These are phyloP conservation scores for Cryptococcus floricola DNA, from an alignment of 1,284 basidiomycete genomes.

Conservation along the genomic window DNA sequence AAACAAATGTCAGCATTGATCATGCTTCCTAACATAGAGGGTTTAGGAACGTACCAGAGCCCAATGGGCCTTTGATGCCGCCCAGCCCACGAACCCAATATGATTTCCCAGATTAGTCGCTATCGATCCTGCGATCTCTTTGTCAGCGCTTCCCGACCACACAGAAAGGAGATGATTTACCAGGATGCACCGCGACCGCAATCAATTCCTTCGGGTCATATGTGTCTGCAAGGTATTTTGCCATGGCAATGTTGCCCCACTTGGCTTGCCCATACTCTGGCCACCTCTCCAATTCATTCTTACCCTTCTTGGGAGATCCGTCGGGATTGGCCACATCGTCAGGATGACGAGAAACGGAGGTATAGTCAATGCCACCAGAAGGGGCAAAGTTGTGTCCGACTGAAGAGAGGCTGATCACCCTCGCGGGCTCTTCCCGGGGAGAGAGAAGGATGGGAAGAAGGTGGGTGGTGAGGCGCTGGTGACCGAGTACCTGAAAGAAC, in stretches of 20 bases:
- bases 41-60: neutral
- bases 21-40: neutral
- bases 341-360: slow-evolving; percentile 16
- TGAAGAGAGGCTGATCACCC: slow-evolving; percentile 56
- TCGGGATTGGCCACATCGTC: neutral
- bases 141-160: neutral
- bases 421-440: slow-evolving; percentile 37
- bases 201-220: slow-evolving; percentile 26
- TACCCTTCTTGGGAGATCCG: slow-evolving; percentile 7
- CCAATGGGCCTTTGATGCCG: slow-evolving; percentile 16
- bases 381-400: slow-evolving; percentile 39
- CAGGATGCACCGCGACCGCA: slow-evolving; percentile 36
- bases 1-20: no score
- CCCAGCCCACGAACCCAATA: slow-evolving; percentile 16
- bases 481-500: slow-evolving; percentile 48
- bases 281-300: slow-evolving; percentile 23
- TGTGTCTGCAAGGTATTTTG: slow-evolving; percentile 24
- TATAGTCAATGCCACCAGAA: slow-evolving; percentile 31
- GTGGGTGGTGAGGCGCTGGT: slow-evolving; percentile 54
- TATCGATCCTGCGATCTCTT: slow-evolving; percentile 21
- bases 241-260: slow-evolving; percentile 47
- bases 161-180: slow-evolving; percentile 11
- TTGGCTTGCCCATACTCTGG: slow-evolving; percentile 56
- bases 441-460: slow-evolving; percentile 56
- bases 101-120: slow-evolving; percentile 35